Base-by-base conservation (phyloP, 148 eudicot species). In the Nepenthes gracilis region DNA sequence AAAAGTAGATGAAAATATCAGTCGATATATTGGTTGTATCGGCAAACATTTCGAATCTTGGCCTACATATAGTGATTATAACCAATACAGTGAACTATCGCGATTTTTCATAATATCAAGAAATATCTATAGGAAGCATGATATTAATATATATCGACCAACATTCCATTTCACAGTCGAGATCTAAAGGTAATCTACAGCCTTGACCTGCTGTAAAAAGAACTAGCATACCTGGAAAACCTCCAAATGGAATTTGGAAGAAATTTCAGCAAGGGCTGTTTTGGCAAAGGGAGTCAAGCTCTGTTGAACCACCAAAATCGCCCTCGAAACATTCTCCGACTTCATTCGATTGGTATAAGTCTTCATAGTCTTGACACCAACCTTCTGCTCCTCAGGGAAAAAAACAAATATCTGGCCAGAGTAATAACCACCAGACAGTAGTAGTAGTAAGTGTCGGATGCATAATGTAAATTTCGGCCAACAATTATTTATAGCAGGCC, bases 281-380 rank as follows among this genome's bases (percentile, higher is more conserved):
- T 75, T 68, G 33, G 97, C 97, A 78, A 80, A 78, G 38, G 90
- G 80, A 62, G 97, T 84, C 65, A 90, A 70, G 58, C 64, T 77
- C 62, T 77, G 78, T 50, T 76, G 83, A 50, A 76, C 80, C 36
- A 84, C 95, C 75, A 90, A 75, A 36, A 90, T 78, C 65, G 84
- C 94, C 43, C 80, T 69, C 59, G 55, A 66, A 58, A 86, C 85
- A 58, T 62, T 68, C 34, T 86, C 86, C 6, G 77, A 56, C 61
- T 78, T 72, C 97, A 90, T 90, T 36, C 84, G 86, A 43, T 77
- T 65, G 12, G 77, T 64, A 43, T 74, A 82, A 15, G 66, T 68
- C 83, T 80, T 90, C 62, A 86, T 73, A 37, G 82, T 79, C 69
- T 73, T 78, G 15, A 84, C 76, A 60, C 97, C 90, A 52, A 86